Conservation (phyloP, 805 yeast genomes). For the Tanozyma kutaoensis region DNA sequence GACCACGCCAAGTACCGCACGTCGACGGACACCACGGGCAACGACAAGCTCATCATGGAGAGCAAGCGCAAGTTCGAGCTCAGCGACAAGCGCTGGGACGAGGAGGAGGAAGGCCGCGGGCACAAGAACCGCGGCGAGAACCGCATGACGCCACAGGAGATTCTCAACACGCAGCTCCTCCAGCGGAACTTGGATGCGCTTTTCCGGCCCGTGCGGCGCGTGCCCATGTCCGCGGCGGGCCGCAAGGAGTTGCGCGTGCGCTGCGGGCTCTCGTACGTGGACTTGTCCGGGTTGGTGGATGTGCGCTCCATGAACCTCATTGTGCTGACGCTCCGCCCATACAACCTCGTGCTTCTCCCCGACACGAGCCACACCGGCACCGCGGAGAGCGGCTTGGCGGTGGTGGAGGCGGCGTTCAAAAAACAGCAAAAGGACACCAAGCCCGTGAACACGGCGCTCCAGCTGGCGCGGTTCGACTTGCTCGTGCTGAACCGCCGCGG, state of each 20-base stretch:
- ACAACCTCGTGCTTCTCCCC: constrained; percentile 47
- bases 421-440: constrained; percentile 16
- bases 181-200: constrained; percentile 34
- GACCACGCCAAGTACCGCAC: constrained; percentile 50
- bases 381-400: constrained; percentile 11
- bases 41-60: constrained; percentile 20
- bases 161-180: constrained; percentile 24
- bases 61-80: constrained; percentile 24
- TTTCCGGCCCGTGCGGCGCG: constrained; percentile 36
- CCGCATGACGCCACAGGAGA: constrained; percentile 29
- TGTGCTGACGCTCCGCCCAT: constrained; percentile 67
- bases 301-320: constrained; percentile 69
- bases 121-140: constrained; percentile 8
- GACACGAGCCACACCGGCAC: constrained; percentile 17
- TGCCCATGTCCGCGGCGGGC: constrained; percentile 9
- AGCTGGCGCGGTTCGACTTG: constrained; percentile 16
- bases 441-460: constrained; percentile 7
- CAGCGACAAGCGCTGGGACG: constrained; percentile 16
- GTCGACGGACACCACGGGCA: constrained; percentile 32
- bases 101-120: constrained; percentile 6
- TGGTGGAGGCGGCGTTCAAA: constrained; percentile 14
- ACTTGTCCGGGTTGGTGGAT: constrained; percentile 76
- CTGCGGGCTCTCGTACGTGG: constrained; percentile 68
- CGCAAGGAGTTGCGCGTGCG: constrained; percentile 30
- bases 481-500: constrained; percentile 18